phyloP scores from a whole-genome alignment of 2,329 filamentous ascomycete genomes.

The Hymenoscyphus salicellus region DNA sequence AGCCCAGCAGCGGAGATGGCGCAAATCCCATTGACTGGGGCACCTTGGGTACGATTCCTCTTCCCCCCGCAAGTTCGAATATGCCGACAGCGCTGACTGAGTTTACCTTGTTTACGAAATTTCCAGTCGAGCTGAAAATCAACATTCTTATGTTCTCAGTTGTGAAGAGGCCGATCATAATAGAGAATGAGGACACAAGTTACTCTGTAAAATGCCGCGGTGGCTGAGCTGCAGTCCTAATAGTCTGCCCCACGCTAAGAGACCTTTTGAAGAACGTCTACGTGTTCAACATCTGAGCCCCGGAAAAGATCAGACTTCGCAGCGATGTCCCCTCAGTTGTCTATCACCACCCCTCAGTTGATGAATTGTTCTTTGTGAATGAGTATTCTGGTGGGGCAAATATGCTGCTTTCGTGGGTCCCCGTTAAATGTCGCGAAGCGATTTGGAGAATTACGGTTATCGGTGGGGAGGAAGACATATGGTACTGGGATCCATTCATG shows the following conservation, averaged over 20 bases:
- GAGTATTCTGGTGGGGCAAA: background rate
- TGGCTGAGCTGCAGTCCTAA: background rate
- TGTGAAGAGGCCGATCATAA: background rate
- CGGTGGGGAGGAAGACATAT: background rate
- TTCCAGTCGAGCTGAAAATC: too few species aligned
- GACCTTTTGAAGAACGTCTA: background rate
- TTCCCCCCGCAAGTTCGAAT: too few species aligned
- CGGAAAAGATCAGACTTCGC: background rate
- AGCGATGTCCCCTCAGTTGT: background rate
- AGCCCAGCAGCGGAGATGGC: too few species aligned
- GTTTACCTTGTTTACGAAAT: too few species aligned
- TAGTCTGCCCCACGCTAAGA: background rate
- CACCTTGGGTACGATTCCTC: too few species aligned
- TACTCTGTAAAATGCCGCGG: background rate
- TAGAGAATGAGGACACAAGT: background rate
- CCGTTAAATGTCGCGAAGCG: background rate
- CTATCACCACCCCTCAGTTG: background rate
- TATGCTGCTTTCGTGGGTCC: background rate
- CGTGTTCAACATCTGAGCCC: background rate
- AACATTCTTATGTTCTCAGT: too few species aligned
- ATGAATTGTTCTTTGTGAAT: background rate
- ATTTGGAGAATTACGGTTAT: background rate
- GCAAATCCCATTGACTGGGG: too few species aligned
- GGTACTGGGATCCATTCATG: background rate
- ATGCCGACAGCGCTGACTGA: too few species aligned